Conservation (phyloP, 129 eudicot genomes). For the Artemisia argyi region DNA sequence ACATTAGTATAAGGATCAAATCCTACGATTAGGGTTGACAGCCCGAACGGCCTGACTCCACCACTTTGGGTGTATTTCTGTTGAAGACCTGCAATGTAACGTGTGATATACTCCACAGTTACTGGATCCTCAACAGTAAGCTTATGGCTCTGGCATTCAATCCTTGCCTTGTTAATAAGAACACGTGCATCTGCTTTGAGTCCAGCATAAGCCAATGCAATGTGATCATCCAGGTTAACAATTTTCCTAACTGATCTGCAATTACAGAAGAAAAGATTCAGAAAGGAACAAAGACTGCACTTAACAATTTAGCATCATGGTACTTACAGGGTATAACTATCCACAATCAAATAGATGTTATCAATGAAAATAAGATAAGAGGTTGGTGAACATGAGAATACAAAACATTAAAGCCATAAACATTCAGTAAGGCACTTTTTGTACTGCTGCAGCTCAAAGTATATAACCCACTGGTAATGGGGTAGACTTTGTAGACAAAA, state of each 20-base stretch:
- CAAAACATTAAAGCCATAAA: constrained; percentile 1
- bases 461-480: too few species aligned
- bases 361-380: neutral
- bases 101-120: constrained; percentile 91
- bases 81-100: constrained; percentile 87
- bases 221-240: too few species aligned
- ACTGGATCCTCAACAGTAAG: too few species aligned
- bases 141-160: too few species aligned
- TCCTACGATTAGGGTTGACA: constrained; percentile 86
- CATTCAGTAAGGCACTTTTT: neutral
- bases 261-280: too few species aligned
- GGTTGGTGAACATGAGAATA: neutral
- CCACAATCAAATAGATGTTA: neutral
- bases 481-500: too few species aligned
- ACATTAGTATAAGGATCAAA: constrained; percentile 88
- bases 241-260: too few species aligned
- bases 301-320: neutral
- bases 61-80: constrained; percentile 95
- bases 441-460: too few species aligned
- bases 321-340: neutral
- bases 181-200: too few species aligned
- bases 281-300: too few species aligned
- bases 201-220: too few species aligned
- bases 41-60: constrained; percentile 97
- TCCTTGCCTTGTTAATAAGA: too few species aligned